A percentile compares a stretch with the other conserved stretches of the same genome.
Conservation (phyloP, 306 rosid species). For the Potentilla sterilis region DNA sequence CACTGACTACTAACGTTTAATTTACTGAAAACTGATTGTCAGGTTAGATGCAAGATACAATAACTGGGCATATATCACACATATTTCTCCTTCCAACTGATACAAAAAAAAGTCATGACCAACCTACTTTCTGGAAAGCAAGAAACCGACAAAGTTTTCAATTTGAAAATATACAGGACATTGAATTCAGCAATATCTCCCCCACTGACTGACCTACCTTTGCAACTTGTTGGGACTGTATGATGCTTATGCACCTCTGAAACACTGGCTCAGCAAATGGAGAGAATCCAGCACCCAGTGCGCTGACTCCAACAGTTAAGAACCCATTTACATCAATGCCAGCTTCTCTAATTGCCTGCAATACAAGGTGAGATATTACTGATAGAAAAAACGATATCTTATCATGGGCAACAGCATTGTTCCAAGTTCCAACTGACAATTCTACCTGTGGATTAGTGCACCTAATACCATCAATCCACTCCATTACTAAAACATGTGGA, state of each 20-base stretch:
- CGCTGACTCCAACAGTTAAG: too few species aligned
- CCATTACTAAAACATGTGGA: too few species aligned
- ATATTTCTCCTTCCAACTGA: not conserved
- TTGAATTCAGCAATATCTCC: not conserved
- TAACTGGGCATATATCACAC: not conserved
- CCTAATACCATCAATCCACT: too few species aligned
- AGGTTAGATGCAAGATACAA: not conserved
- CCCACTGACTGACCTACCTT: constrained; percentile 49
- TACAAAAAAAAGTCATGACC: not conserved
- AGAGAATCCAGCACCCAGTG: constrained; percentile 87
- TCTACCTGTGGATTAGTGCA: too few species aligned
- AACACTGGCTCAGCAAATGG: constrained; percentile 92
- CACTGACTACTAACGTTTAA: not conserved
- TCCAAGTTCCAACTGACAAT: too few species aligned
- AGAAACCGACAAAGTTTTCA: not conserved
- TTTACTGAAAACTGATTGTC: not conserved
- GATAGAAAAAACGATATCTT: too few species aligned
- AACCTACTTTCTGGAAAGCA: not conserved
- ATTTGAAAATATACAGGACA: not conserved
- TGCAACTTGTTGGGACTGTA: constrained; percentile 84
- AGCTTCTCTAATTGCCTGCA: too few species aligned
- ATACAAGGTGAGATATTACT: too few species aligned
- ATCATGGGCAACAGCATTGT: too few species aligned
- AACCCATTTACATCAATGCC: too few species aligned
- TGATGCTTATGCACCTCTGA: constrained; percentile 93